Percentiles rank a stretch among this genome's conserved stretches.
Evolutionary conservation across 305 asterid species (phyloP).

Genomic region (Stenogyne calaminthoides): DNA sequence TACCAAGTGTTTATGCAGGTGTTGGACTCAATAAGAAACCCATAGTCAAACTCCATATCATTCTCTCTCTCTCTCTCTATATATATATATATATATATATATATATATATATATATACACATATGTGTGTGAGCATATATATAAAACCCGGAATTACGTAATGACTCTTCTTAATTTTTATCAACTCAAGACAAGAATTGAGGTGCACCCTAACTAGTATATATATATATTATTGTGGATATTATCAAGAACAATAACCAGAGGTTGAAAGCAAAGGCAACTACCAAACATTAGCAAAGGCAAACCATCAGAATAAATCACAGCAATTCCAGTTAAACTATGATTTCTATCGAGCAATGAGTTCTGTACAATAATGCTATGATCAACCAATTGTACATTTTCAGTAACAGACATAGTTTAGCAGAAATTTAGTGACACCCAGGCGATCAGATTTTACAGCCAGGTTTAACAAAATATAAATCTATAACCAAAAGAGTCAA

Average conservation of each 20-base stretch:
- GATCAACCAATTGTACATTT: slow-evolving; percentile 28
- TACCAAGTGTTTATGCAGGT: too few species aligned
- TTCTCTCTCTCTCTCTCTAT: too few species aligned
- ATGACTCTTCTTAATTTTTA: too few species aligned
- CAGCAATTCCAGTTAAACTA: not conserved
- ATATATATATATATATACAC: too few species aligned
- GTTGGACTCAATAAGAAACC: too few species aligned
- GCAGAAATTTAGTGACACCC: not conserved
- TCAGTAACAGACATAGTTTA: not conserved
- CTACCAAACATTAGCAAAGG: not conserved
- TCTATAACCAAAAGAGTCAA: slow-evolving; percentile 3
- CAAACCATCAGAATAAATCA: not conserved
- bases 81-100: too few species aligned
- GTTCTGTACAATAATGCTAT: slow-evolving; percentile 24
- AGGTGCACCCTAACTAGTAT: too few species aligned
- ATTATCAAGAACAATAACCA: not conserved
- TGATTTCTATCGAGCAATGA: not conserved
- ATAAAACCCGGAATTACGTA: too few species aligned
- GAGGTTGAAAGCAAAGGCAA: not conserved
- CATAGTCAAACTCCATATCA: too few species aligned
- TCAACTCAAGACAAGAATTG: too few species aligned
- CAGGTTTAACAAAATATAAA: not conserved
- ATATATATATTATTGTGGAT: too few species aligned
- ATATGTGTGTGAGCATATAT: too few species aligned
- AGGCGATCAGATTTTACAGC: not conserved